These are phyloP conservation scores for Talaromyces sp. DNA, from an alignment of 2,329 filamentous ascomycete genomes.

Conservation along the genomic window DNA sequence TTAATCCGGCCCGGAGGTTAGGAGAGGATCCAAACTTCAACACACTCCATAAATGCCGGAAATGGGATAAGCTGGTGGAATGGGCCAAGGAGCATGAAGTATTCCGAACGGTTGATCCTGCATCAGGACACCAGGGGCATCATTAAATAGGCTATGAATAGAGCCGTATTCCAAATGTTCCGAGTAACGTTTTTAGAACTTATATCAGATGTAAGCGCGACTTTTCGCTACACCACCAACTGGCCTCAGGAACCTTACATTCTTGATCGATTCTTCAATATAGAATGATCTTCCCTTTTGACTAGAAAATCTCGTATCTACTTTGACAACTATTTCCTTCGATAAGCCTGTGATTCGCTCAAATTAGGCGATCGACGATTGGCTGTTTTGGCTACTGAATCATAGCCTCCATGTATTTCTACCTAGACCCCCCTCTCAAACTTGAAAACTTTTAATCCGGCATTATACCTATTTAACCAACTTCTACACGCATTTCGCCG, in stretches of 20 bases:
- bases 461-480: background rate
- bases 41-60: background rate
- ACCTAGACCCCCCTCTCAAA: background rate
- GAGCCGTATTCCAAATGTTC: background rate
- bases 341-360: background rate
- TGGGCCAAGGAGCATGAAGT: constrained; percentile 3
- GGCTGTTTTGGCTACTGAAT: background rate
- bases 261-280: background rate
- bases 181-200: background rate
- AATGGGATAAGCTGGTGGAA: constrained; percentile 1
- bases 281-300: background rate
- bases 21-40: background rate
- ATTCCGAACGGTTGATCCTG: background rate
- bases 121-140: background rate
- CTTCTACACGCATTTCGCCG: background rate
- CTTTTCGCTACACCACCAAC: background rate
- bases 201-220: background rate
- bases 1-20: background rate
- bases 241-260: background rate
- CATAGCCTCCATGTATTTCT: background rate
- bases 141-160: background rate
- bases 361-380: background rate
- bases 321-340: background rate
- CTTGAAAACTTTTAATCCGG: background rate
- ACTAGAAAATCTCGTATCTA: background rate